Evolutionary conservation across 2,329 filamentous ascomycete species (phyloP).

Genomic region (Aspergillus felis): DNA sequence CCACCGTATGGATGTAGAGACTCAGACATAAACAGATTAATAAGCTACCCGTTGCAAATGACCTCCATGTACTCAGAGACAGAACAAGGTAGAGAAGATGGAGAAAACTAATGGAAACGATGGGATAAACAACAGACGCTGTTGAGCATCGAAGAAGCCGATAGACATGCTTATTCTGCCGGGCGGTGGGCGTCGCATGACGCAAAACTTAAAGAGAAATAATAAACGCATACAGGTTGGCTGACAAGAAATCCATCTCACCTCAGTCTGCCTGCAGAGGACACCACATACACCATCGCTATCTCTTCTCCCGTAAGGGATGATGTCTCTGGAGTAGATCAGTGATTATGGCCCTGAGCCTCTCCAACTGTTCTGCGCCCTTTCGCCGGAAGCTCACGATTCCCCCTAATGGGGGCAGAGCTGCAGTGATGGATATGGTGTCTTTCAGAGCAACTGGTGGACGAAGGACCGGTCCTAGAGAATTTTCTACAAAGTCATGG

Average conservation of each 20-base stretch:
- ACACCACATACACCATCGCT: not conserved
- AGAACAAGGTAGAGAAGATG: not conserved
- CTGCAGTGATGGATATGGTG: conserved; percentile 30
- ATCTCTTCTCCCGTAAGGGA: conserved; percentile 10
- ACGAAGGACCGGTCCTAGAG: conserved; percentile 24
- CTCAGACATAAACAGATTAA: not conserved
- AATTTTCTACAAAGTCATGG: conserved; percentile 41
- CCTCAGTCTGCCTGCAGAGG: not conserved
- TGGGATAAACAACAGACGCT: not conserved
- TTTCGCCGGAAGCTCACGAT: conserved; percentile 20
- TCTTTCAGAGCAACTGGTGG: conserved; percentile 30
- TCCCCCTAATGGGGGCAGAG: conserved; percentile 17
- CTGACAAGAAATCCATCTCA: not conserved
- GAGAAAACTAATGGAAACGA: not conserved
- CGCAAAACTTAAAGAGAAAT: conserved; percentile 3
- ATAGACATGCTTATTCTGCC: conserved; percentile 14
- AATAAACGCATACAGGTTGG: not conserved
- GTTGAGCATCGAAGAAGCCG: not conserved
- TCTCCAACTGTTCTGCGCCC: conserved; percentile 20
- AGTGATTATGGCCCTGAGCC: conserved; percentile 33
- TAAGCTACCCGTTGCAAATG: not conserved
- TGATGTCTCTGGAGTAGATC: conserved; percentile 25
- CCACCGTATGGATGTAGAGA: too few relatives aligned
- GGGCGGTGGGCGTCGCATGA: conserved; percentile 15
- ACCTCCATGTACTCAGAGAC: not conserved